A percentile compares a stretch with the other conserved stretches of the same genome.
phyloP scores from a whole-genome alignment of 2,329 filamentous ascomycete genomes.

The Alternaria rosae region DNA sequence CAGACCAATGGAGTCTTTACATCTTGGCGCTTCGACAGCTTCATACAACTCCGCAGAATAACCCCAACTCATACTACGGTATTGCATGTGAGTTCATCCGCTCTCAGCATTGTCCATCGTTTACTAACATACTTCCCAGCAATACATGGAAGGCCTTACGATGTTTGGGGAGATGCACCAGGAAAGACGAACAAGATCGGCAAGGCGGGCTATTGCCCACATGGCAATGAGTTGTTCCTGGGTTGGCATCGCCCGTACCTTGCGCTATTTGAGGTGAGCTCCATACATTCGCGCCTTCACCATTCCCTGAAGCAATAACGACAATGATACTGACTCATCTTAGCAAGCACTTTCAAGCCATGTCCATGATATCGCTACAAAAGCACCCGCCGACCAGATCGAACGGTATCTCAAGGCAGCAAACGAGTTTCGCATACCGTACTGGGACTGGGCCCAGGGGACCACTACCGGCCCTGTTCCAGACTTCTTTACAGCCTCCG shows the following conservation, averaged over 20 bases:
- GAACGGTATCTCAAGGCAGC: slow-evolving; percentile 37
- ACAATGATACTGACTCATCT: background rate
- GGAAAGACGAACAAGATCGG: slow-evolving; percentile 44
- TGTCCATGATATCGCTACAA: slow-evolving; percentile 27
- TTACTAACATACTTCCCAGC: slow-evolving; percentile 22
- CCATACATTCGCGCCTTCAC: rapidly evolving
- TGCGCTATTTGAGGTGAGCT: slow-evolving; percentile 63
- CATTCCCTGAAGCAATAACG: too few relatives aligned
- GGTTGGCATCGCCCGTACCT: slow-evolving; percentile 87
- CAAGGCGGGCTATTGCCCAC: slow-evolving; percentile 73
- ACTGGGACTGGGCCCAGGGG: slow-evolving; percentile 46
- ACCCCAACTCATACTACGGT: slow-evolving; percentile 76
- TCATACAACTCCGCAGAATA: slow-evolving; percentile 69
- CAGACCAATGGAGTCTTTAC: slow-evolving; percentile 77
- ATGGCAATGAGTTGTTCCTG: slow-evolving; percentile 79
- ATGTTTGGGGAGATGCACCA: slow-evolving; percentile 41
- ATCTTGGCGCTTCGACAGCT: slow-evolving; percentile 76
- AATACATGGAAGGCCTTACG: slow-evolving; percentile 49
- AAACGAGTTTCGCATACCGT: slow-evolving; percentile 42
- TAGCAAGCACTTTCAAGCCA: slow-evolving; percentile 43
- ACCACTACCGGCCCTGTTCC: slow-evolving; percentile 30
- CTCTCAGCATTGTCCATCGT: background rate
- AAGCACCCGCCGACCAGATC: slow-evolving; percentile 22
- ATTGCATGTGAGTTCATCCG: slow-evolving; percentile 68
- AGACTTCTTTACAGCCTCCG: slow-evolving; percentile 30